A percentile compares a stretch with the other conserved stretches of the same genome.
phyloP scores from a whole-genome alignment of 192 early-diverging fungal genomes.

The Irineochytrium annulatum region DNA sequence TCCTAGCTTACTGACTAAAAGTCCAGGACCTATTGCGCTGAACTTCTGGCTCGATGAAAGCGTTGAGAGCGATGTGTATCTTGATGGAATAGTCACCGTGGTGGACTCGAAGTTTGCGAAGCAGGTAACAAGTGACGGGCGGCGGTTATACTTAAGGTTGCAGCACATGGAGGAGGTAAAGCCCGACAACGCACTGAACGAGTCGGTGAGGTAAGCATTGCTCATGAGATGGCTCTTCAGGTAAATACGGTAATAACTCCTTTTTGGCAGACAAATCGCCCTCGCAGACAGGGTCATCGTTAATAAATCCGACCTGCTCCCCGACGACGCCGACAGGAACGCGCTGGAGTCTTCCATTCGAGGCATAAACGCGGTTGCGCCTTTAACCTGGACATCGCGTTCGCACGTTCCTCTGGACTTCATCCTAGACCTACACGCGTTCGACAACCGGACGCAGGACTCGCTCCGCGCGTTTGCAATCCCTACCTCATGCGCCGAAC shows the following conservation, averaged over 20 bases:
- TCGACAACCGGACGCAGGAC: slow-evolving; percentile 44
- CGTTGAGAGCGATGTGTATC: slow-evolving; percentile 79
- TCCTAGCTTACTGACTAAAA: slow-evolving; percentile 15
- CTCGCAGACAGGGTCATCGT: slow-evolving; percentile 83
- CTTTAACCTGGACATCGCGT: slow-evolving; percentile 33
- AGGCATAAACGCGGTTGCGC: slow-evolving; percentile 51
- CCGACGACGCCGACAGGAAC: slow-evolving; percentile 2
- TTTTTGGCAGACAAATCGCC: slow-evolving; percentile 65
- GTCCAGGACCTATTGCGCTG: slow-evolving; percentile 80
- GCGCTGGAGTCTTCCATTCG: slow-evolving; percentile 41
- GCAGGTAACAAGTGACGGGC: slow-evolving; percentile 2
- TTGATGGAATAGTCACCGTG: slow-evolving; percentile 87
- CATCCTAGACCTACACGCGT: slow-evolving; percentile 59
- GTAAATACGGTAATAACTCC: background rate
- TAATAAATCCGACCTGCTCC: slow-evolving; percentile 81
- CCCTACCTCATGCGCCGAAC: background rate
- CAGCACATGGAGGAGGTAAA: slow-evolving; percentile 48
- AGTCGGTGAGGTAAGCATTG: slow-evolving; percentile 62
- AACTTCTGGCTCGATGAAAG: slow-evolving; percentile 98
- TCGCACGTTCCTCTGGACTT: slow-evolving; percentile 52
- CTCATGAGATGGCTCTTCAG: background rate
- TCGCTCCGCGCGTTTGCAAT: slow-evolving; percentile 19
- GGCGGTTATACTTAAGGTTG: background rate
- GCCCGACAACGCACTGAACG: slow-evolving; percentile 64
- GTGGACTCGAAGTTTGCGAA: slow-evolving; percentile 73